A percentile compares a stretch with the other conserved stretches of the same genome.
phyloP scores from a whole-genome alignment of 805 yeast genomes.

The Vanderwaltozyma polyspora region DNA sequence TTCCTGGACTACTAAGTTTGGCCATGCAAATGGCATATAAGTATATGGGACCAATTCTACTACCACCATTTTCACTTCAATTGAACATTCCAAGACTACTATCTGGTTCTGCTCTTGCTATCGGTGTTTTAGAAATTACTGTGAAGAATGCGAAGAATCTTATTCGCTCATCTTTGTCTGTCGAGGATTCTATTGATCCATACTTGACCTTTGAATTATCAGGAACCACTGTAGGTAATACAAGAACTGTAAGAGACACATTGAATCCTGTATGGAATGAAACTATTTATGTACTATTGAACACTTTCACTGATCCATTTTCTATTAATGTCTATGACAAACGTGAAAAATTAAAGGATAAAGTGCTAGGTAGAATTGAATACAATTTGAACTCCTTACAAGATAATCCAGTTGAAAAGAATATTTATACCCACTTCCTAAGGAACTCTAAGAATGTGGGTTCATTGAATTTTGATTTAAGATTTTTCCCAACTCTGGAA shows the following conservation, averaged over 20 bases:
- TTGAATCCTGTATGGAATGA: slow-evolving; percentile 76
- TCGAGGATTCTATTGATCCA: slow-evolving; percentile 82
- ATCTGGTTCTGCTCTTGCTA: slow-evolving; percentile 76
- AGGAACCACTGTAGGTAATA: slow-evolving; percentile 49
- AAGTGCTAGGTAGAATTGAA: slow-evolving; percentile 64
- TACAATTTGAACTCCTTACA: slow-evolving; percentile 59
- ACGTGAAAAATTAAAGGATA: slow-evolving; percentile 65
- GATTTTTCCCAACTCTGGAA: slow-evolving; percentile 62
- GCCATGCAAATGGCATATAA: slow-evolving; percentile 78
- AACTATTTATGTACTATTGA: slow-evolving; percentile 55
- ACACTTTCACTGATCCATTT: slow-evolving; percentile 74
- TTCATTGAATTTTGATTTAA: slow-evolving; percentile 53
- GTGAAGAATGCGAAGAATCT: slow-evolving; percentile 57
- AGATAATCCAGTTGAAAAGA: slow-evolving; percentile 38
- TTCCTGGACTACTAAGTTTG: slow-evolving; percentile 80
- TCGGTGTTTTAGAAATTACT: slow-evolving; percentile 72
- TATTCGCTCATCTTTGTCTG: slow-evolving; percentile 50
- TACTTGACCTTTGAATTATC: slow-evolving; percentile 63
- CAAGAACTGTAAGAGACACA: slow-evolving; percentile 59
- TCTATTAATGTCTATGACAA: slow-evolving; percentile 61
- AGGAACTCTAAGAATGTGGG: slow-evolving; percentile 84
- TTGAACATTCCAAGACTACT: slow-evolving; percentile 82
- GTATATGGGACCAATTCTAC: slow-evolving; percentile 79
- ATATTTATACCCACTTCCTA: slow-evolving; percentile 45
- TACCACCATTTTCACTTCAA: slow-evolving; percentile 87